Evolutionary conservation across 2,329 filamentous ascomycete genomes (phyloP).

Genomic region (Diplodia corticola): DNA sequence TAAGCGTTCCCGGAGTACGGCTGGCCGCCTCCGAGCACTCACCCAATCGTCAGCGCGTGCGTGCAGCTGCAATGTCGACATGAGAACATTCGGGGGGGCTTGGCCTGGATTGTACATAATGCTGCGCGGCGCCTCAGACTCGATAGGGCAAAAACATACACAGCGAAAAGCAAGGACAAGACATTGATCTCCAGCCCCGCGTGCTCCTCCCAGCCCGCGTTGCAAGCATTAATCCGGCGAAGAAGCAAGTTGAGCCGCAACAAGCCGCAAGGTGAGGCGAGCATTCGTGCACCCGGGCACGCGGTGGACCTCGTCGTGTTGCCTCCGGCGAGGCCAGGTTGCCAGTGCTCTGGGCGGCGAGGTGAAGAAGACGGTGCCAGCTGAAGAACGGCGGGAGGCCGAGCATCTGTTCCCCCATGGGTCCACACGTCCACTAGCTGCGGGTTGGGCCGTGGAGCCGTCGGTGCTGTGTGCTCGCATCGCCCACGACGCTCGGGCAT

Average conservation of each 20-base stretch:
- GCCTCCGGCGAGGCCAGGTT: neutral
- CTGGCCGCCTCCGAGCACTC: neutral
- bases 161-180: neutral
- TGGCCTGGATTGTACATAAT: constrained; percentile 2
- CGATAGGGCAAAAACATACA: neutral
- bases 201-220: neutral
- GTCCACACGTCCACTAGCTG: too few relatives aligned
- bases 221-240: neutral
- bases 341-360: too few relatives aligned
- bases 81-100: neutral
- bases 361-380: too few relatives aligned
- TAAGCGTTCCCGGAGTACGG: neutral
- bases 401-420: too few relatives aligned
- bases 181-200: constrained; percentile 1
- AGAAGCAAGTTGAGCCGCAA: neutral
- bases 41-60: neutral
- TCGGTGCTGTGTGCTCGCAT: neutral
- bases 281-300: neutral
- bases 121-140: neutral
- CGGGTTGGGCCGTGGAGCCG: neutral
- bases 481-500: neutral
- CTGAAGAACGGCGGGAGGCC: too few relatives aligned
- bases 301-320: neutral
- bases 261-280: neutral
- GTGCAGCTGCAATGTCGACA: neutral